Percentiles rank a stretch among this genome's conserved stretches.
phyloP scores from a whole-genome alignment of 805 yeast species.

The Candida corydali region DNA sequence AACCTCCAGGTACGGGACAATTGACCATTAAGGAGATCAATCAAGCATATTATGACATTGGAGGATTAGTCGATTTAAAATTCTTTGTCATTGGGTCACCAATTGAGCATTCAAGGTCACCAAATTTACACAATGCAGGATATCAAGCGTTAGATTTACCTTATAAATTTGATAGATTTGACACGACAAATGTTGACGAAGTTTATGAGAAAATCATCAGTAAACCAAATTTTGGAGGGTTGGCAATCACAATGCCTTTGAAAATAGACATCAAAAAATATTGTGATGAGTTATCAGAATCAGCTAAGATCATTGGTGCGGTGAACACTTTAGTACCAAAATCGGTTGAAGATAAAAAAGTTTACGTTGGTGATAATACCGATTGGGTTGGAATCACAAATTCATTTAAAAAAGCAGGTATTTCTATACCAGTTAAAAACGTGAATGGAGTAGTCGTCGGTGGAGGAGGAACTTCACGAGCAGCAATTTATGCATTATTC shows the following conservation, averaged over 20 bases:
- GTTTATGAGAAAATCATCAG: slow-evolving; percentile 51
- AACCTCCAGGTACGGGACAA: slow-evolving; percentile 67
- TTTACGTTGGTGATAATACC: slow-evolving; percentile 79
- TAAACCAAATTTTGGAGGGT: slow-evolving; percentile 73
- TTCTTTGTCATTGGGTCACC: slow-evolving; percentile 82
- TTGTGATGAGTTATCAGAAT: slow-evolving; percentile 61
- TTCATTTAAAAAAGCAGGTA: slow-evolving; percentile 63
- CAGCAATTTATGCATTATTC: slow-evolving; percentile 85
- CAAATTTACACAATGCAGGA: slow-evolving; percentile 77
- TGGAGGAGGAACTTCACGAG: slow-evolving; percentile 97
- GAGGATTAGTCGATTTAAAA: slow-evolving; percentile 54
- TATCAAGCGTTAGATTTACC: slow-evolving; percentile 77
- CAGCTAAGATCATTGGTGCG: slow-evolving; percentile 86
- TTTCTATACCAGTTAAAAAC: slow-evolving; percentile 36
- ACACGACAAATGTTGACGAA: slow-evolving; percentile 57
- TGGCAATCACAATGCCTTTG: slow-evolving; percentile 91
- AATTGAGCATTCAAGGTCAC: slow-evolving; percentile 83
- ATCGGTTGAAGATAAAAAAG: slow-evolving; percentile 17
- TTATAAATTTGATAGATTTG: slow-evolving; percentile 61
- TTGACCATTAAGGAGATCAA: slow-evolving; percentile 65
- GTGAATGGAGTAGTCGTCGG: slow-evolving; percentile 80
- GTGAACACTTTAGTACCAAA: slow-evolving; percentile 76
- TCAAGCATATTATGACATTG: slow-evolving; percentile 51
- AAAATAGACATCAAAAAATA: slow-evolving; percentile 74
- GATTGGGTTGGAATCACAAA: slow-evolving; percentile 89